Evolutionary conservation across 805 yeast genomes (phyloP), one percentile per base, ranked within the genome.

Genomic region (Candida lessepsii): DNA sequence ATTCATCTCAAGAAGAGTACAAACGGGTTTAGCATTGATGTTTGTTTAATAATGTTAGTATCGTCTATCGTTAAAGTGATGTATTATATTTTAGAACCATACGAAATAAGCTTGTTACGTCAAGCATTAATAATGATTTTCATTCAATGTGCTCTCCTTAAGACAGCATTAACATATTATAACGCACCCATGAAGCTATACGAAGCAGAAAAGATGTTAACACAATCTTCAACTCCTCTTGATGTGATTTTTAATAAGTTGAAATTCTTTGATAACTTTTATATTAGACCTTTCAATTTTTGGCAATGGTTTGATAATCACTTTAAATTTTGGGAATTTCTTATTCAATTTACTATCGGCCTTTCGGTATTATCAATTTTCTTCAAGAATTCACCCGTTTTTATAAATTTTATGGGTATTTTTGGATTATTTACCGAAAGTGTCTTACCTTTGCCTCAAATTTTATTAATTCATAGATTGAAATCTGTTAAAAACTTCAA

Each of bases 11-110:
- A 76, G 24, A 67, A 80, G 55, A 74, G 89, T 0, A 76, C 91
- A 1, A 69, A 76, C 16, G 97, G 96, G 16, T 88, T 89, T 55
- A 84, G 95, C 4, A 69, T 88, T n/a, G 97, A 90, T 61, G 86
- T 90, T 9, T 90, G 96, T 62, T 90, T 88, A 5, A 86, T 96
- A 5, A 88, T 90, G 96, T 58, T 89, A 46, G 70, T 87, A 47
- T 82, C 96, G 1, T 76, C 88, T 29, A 76, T 80, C 4, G 63
- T 88, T 33, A 70, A 95, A 48, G 81, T 89, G 19, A 78, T 80
- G 41, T 89, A 86, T 65, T 90, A 83, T 65, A 59, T 83, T 46
- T 81, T 86, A 36, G 76, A 81, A 33, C 96, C 96, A 0, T 89
- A 82, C 56, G 96, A 89, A 57, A 60, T 76, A n/a, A 77, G 95